Evolutionary conservation across 495 filamentous ascomycete species (phyloP), one percentile per base, ranked within the genome.

Genomic region (Ascodesmis nigricans): DNA sequence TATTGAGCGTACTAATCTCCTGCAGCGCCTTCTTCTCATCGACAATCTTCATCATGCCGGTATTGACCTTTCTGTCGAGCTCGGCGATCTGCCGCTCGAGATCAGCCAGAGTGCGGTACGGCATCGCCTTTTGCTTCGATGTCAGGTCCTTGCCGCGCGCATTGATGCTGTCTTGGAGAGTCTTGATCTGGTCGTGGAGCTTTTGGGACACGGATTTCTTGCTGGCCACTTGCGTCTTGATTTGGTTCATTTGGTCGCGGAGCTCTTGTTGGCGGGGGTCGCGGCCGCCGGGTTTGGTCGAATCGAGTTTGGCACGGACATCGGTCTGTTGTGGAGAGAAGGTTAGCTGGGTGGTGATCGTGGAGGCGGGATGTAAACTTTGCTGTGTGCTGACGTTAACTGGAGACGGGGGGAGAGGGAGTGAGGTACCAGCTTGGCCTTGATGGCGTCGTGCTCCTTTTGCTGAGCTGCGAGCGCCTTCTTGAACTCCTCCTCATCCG

Each of bases 1-100:
- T 91, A 52, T 76, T 71, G 41, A 93, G 59, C 28, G 56, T 76
- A 29, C 73, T 74, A 36, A 90, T 70, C 43, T 92, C 80, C 13
- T 65, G 55, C 1, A 95, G 62, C 3, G 81, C 77, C 65, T 91
- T 93, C 65, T 78, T 84, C 68, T 95, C 90, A 40, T 95, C 87
- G 3, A 93, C 90, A 36, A 99, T 55, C 48, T 79, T 87, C 73
- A 95, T 76, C 42, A 64, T 75, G 29, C 83, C 80, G 31, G 69
- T 65, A 53, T 87, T 76, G 38, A 93, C 81, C 37, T 78, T 65
- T 55, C 71, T 71, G 36, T 92, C 79, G 29, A 92, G 69, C 10
- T 61, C 62, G 20, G 68, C 61, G 43, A 99, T 83, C 53, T 80
- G 69, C 14, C 60, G 62, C 53, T 95, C 81, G 31, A 95, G 58